phyloP scores from a whole-genome alignment of 2,329 filamentous ascomycete species.

The Colletotrichum aenigma region DNA sequence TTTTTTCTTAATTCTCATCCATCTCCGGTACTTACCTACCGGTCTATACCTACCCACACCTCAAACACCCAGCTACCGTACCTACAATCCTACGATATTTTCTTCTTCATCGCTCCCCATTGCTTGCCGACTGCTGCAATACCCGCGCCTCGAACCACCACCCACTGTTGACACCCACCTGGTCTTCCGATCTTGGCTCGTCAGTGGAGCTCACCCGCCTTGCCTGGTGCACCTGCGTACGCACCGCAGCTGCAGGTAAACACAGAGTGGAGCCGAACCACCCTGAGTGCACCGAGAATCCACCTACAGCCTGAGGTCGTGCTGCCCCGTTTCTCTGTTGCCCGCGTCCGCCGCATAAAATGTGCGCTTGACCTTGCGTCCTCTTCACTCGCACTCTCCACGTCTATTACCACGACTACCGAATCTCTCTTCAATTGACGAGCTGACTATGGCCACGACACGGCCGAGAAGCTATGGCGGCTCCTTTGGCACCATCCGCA shows the following conservation, averaged over 20 bases:
- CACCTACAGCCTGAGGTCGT: neutral
- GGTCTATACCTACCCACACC: neutral
- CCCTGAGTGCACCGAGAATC: neutral
- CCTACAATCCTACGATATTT: neutral
- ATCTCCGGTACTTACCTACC: neutral
- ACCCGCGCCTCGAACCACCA: neutral
- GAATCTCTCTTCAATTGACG: neutral
- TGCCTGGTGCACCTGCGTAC: slow-evolving; percentile 6
- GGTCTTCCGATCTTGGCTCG: slow-evolving; percentile 14
- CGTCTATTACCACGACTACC: slow-evolving; percentile 1
- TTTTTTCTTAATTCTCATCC: neutral
- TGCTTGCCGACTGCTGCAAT: neutral
- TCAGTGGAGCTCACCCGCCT: slow-evolving; percentile 17
- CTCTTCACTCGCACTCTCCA: neutral
- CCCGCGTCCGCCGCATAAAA: slow-evolving; percentile 20
- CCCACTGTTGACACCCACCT: neutral
- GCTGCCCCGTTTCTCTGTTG: slow-evolving; percentile 12
- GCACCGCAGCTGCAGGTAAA: slow-evolving; percentile 20
- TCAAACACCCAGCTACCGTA: neutral
- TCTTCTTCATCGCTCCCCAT: neutral
- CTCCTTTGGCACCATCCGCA: slow-evolving; percentile 46
- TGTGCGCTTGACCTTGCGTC: slow-evolving; percentile 15
- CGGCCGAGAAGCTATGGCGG: slow-evolving; percentile 21
- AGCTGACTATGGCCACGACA: slow-evolving; percentile 18
- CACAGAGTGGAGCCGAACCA: slow-evolving; percentile 11